Base-by-base conservation (phyloP, 176 grass and related monocot genomes). In the Oryza meridionalis region DNA sequence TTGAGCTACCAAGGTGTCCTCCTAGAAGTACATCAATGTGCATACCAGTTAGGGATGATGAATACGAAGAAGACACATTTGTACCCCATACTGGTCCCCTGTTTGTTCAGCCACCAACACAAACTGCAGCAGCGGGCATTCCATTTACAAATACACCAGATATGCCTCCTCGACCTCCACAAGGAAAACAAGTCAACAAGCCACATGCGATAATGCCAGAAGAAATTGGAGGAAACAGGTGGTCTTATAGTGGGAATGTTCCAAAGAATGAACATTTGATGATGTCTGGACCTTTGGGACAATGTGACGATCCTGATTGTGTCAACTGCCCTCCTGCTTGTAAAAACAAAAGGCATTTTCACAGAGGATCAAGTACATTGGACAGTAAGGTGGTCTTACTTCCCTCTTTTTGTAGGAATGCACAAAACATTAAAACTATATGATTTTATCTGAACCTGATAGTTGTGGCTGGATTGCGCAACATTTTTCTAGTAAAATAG, bases 221-320 rank as follows among this genome's bases (percentile, higher is more conserved):
- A 86, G 85, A 82, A 72, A 78, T 70, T 13, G 85, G 77, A 32
- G 67, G 71, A 77, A 90, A 75, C 65, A 88, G 81, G 44, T 93
- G 84, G 80, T 73, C 86, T 69, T 67, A 85, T 29, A 73, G 72
- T 49, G 81, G 86, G 5, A 69, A 90, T 70, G 22, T 78, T n/a
- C 79, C 29, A 42, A 93, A 70, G 81, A 95, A 98, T 80, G 91
- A 95, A 74, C 86, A 98, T 61, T 85, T 98, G 66, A 68, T 98
- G 89, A 95, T 86, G 87, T 98, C 96, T 53, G 96, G 93, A 21
- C 96, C 96, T 82, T 85, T 98, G 65, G 92, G 96, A 3, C 86
- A 93, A 71, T 98, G 96, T 49, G 90, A 98, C 79, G 79, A 98
- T 73, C 91, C 96, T 5, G 96, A 98, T 37, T 98, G 93, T 79